phyloP scores from a whole-genome alignment of 495 filamentous ascomycete genomes.

The Saxophila tyrrhenica region DNA sequence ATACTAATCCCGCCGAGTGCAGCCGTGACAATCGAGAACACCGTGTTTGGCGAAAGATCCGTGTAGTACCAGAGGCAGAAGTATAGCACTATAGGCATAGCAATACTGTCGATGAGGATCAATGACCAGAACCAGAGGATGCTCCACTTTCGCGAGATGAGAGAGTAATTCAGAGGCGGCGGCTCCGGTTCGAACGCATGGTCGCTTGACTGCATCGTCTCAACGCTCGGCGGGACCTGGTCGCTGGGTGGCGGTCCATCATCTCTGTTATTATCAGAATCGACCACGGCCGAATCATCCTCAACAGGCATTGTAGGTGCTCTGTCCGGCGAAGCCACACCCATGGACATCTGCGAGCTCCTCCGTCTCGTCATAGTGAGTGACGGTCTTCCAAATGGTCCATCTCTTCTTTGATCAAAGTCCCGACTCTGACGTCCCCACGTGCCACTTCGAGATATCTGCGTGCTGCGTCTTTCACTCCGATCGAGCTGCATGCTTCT shows the following conservation, averaged over 20 bases:
- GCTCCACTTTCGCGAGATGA: slow-evolving; percentile 41
- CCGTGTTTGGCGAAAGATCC: slow-evolving; percentile 43
- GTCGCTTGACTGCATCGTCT: slow-evolving; percentile 16
- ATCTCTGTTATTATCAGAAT: background rate
- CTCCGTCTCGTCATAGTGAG: slow-evolving; percentile 13
- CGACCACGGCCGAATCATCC: background rate
- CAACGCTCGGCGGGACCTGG: background rate
- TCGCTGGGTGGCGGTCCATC: background rate
- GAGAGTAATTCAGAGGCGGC: slow-evolving; percentile 45
- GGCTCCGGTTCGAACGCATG: slow-evolving; percentile 29
- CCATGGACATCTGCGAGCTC: background rate
- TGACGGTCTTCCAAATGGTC: slow-evolving; percentile 15
- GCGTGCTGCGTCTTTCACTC: background rate
- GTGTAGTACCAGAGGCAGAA: slow-evolving; percentile 47
- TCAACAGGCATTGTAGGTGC: background rate
- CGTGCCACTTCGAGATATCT: background rate
- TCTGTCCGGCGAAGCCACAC: background rate
- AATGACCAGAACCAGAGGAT: slow-evolving; percentile 50
- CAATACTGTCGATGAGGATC: slow-evolving; percentile 42
- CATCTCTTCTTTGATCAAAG: slow-evolving; percentile 14
- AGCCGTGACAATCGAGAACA: slow-evolving; percentile 49
- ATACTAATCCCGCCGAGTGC: slow-evolving; percentile 47
- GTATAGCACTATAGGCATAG: slow-evolving; percentile 46
- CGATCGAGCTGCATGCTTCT: slow-evolving; percentile 1
- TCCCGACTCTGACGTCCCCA: slow-evolving; percentile 7